Evolutionary conservation across 2,329 filamentous ascomycete species (phyloP).

Genomic region (Aspergillus sclerotialis): DNA sequence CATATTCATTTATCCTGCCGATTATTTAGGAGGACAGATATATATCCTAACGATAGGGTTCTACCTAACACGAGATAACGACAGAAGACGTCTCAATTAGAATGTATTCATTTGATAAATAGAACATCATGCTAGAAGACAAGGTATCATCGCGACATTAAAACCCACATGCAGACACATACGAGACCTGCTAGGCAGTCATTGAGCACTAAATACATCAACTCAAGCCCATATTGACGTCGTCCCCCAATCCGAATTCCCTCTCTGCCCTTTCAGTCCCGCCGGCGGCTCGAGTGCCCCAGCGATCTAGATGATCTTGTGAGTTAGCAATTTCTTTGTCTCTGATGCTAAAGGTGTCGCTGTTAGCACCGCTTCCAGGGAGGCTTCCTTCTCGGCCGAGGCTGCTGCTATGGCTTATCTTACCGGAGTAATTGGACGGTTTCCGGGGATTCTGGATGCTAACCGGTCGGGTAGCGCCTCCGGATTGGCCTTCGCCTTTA

Average conservation of each 20-base stretch:
- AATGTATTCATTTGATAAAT: too few species aligned
- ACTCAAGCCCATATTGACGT: slow-evolving; percentile 75
- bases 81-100: too few species aligned
- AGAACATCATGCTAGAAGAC: too few species aligned
- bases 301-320: slow-evolving; percentile 45
- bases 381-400: slow-evolving; percentile 13
- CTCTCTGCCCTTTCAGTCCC: slow-evolving; percentile 44
- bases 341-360: slow-evolving; percentile 27
- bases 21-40: too few species aligned
- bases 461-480: slow-evolving; percentile 21
- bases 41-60: too few species aligned
- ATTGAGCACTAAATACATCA: slow-evolving; percentile 30
- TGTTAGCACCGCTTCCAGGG: slow-evolving; percentile 20
- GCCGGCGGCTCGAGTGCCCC: slow-evolving; percentile 48
- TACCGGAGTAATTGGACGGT: slow-evolving; percentile 17
- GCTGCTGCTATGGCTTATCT: slow-evolving; percentile 12
- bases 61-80: too few species aligned
- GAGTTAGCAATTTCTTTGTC: slow-evolving; percentile 31
- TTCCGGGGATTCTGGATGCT: slow-evolving; percentile 23
- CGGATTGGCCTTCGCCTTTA: slow-evolving; percentile 11
- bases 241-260: slow-evolving; percentile 75
- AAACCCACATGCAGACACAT: neutral
- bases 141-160: neutral
- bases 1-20: too few species aligned
- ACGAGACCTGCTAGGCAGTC: neutral